Conservation (phyloP, 257 asterid genomes). For the Asclepias syriaca region DNA sequence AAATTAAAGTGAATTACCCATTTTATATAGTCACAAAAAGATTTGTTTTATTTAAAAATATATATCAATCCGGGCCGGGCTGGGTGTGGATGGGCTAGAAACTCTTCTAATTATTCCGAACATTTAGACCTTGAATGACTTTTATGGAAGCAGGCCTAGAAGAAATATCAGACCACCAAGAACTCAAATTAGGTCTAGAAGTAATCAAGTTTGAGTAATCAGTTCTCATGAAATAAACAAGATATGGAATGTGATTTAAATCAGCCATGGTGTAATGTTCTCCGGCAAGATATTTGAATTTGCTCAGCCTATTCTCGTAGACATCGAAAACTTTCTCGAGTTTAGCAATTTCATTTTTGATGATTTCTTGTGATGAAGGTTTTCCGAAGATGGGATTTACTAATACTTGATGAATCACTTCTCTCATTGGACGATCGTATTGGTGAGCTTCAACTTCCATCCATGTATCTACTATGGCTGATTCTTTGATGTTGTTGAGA, state of each 20-base stretch:
- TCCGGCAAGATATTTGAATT: not conserved
- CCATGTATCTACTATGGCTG: not conserved
- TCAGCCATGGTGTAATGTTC: not conserved
- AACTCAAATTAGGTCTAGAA: not conserved
- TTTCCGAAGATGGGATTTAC: not conserved
- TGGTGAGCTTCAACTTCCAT: slow-evolving; percentile 8
- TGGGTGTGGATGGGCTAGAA: too few species aligned
- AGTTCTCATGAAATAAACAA: not conserved
- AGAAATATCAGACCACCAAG: slow-evolving; percentile 6
- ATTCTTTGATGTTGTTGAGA: not conserved
- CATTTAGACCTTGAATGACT: not conserved
- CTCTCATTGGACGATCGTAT: slow-evolving; percentile 8
- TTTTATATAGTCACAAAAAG: too few species aligned
- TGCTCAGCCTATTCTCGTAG: not conserved
- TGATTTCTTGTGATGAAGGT: not conserved
- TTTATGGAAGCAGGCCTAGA: not conserved
- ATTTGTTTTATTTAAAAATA: too few species aligned
- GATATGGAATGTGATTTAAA: not conserved
- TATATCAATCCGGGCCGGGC: too few species aligned
- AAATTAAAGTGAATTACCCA: too few species aligned
- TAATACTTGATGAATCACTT: slow-evolving; percentile 1
- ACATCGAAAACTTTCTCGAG: slow-evolving; percentile 3
- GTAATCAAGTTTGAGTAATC: not conserved
- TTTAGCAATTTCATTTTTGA: not conserved
- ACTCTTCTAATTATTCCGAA: too few species aligned